Conservation (phyloP, 1,284 basidiomycete species). For the Moesziomyces sp. region DNA sequence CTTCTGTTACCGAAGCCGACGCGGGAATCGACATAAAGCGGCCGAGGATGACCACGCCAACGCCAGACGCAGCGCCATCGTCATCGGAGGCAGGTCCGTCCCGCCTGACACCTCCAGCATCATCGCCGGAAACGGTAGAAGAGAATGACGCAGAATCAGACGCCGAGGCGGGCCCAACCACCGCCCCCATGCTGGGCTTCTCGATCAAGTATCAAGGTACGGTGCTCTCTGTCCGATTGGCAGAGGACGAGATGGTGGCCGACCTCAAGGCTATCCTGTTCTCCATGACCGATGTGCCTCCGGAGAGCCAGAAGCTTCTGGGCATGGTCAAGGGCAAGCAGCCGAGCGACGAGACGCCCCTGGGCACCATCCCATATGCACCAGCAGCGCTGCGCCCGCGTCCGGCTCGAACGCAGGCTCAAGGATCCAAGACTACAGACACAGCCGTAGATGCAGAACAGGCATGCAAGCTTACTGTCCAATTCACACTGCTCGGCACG, state of each 20-base stretch:
- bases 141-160: background rate
- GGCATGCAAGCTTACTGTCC: constrained; percentile 39
- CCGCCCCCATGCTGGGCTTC: constrained; percentile 33
- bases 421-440: constrained; percentile 14
- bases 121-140: background rate
- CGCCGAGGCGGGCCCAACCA: background rate
- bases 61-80: background rate
- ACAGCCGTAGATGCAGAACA: constrained; percentile 21
- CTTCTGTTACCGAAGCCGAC: background rate
- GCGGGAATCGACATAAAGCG: background rate
- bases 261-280: constrained; percentile 70
- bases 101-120: constrained; percentile 8
- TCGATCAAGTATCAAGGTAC: constrained; percentile 49
- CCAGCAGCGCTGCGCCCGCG: constrained; percentile 39
- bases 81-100: constrained; percentile 26
- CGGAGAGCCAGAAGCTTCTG: constrained; percentile 87
- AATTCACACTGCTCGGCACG: constrained; percentile 57
- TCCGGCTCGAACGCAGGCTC: constrained; percentile 8
- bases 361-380: constrained; percentile 42
- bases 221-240: constrained; percentile 34
- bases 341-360: constrained; percentile 70
- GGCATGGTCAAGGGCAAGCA: constrained; percentile 86
- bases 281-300: constrained; percentile 80
- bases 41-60: constrained; percentile 6
- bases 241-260: constrained; percentile 56